Base-by-base conservation (phyloP, 129 eudicot species). In the Flaveria robusta region DNA sequence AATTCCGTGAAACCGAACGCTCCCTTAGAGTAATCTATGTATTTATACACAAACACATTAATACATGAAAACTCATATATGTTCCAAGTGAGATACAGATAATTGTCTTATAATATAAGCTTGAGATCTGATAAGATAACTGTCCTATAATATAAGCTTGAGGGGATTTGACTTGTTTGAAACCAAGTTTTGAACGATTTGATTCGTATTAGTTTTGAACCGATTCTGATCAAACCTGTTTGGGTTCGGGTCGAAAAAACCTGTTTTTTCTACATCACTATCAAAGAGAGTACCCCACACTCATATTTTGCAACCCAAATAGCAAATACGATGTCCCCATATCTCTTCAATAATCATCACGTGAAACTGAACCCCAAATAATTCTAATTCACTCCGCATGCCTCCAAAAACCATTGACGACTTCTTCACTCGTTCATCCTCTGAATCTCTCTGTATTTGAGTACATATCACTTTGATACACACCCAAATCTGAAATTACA, bases 341-440 rank as follows among this genome's bases (percentile, higher is more conserved):
- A 51, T 51, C 22, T n/a, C 58, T n/a, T 7, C 20, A 51, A 7
- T 6, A 20, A 7, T 18, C 55, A 49, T 49, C 63, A 55, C 29
- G 13, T 55, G 63, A 55, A 55, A 46, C 9, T 47, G 81, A 59
- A 75, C 76, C 76, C 76, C 50, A 29, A 78, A 70, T 78, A 60
- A 70, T 70, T 27, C 64, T 42, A 15, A 5, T 20, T 41, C 65
- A 39, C 11, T 31, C 50, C 23, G 72, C 72, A 66, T 23, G 43
- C 68, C 45, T 58, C 50, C 71, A 58, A 56, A 27, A 31, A 26
- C 45, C 27, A 45, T 34, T 43, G 55, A 51, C 23, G 20, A 37
- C 1, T 79, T 13, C 45, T 79, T 64, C 42, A 29, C 76, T 59
- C 54, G 4, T 12, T 50, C 71, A 45, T 50, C 7, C 64, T 37